Base-by-base conservation (phyloP, 1,139 yeast species). In the Diutina ranongensis region DNA sequence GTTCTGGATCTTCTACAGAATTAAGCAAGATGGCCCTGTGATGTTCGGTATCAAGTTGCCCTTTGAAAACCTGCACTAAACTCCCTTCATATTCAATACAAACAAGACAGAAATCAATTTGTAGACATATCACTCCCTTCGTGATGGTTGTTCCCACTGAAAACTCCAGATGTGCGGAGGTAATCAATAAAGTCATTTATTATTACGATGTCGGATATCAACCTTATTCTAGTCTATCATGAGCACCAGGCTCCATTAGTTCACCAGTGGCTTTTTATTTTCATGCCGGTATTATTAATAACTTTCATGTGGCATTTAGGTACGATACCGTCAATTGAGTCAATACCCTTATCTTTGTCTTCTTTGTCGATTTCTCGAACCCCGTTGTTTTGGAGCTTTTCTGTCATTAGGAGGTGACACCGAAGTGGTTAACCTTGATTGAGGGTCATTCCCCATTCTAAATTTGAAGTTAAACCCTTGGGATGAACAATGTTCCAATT, bases 1-100 rank as follows among this genome's bases (percentile, higher is more conserved):
- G 88, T 84, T 83, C 63, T 84, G 86, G 82, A 75, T 84, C 52
- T 74, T 84, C 61, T 83, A 83, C 72, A 71, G 94, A 62, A 68
- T 83, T 45, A 80, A 82, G 63, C 82, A 83, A 63, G 89, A 78
- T 44, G 42, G 42, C 33, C 42, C 42, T 13, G 42, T 38, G 33
- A 38, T 38, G 42, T 38, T 38, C 21, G 42, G 42, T n/a, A 38
- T 38, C 21, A 38, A 38, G 42, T 38, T 38, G 42, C 42, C 42
- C 7, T 38, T 38, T 25, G 42, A 38, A 25, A 38, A 38, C 42
- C 32, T 25, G 42, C 42, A 38, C 25, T 38, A 22, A 25, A 10
- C 5, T 25, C 5, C 10, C 28, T n/a, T 27, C 31, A 20, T 21
- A 16, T 13, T n/a, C 31, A 16, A 25, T 21, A 38, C 22, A 38